Evolutionary conservation across 176 grass and related monocot species (phyloP).

Genomic region (Thalia dealbata): DNA sequence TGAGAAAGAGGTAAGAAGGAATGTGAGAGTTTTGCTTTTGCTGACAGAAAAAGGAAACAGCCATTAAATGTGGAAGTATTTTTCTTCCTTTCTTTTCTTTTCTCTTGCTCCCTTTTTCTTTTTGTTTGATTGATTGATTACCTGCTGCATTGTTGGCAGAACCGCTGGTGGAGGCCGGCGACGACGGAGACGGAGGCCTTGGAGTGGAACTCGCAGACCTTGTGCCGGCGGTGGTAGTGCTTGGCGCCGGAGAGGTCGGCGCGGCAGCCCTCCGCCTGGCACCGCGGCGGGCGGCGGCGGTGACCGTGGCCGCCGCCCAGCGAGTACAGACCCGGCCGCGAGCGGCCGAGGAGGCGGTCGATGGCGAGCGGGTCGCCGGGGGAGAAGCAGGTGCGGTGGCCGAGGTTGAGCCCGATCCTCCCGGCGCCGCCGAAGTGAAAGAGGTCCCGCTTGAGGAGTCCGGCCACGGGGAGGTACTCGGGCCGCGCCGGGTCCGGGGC

Average conservation of each 20-base stretch:
- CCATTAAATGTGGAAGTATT: neutral
- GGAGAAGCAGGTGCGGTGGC: constrained; percentile 75
- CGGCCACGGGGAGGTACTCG: constrained; percentile 22
- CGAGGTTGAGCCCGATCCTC: constrained; percentile 66
- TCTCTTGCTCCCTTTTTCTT: neutral
- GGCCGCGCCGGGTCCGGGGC: constrained; percentile 1
- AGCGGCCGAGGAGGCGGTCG: constrained; percentile 41
- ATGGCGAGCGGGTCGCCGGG: constrained; percentile 51
- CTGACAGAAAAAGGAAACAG: neutral
- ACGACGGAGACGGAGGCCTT: constrained; percentile 67
- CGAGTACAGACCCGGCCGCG: constrained; percentile 14
- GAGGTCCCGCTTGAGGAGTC: constrained; percentile 65
- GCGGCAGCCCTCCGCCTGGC: constrained; percentile 84
- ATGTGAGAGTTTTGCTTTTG: neutral
- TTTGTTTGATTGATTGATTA: constrained; percentile 7
- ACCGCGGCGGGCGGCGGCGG: constrained; percentile 46
- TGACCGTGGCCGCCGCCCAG: constrained; percentile 22
- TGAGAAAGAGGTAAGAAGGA: neutral
- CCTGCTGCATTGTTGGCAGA: constrained; percentile 99
- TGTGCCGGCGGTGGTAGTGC: constrained; percentile 93
- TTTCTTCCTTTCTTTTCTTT: neutral
- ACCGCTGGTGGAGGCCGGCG: constrained; percentile 66
- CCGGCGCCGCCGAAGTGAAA: neutral
- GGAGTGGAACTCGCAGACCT: constrained; percentile 94
- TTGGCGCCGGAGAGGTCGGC: constrained; percentile 79